These are phyloP conservation scores for Rhamnella rubrinervis DNA, from an alignment of 331 rosid genomes.

Conservation along the genomic window DNA sequence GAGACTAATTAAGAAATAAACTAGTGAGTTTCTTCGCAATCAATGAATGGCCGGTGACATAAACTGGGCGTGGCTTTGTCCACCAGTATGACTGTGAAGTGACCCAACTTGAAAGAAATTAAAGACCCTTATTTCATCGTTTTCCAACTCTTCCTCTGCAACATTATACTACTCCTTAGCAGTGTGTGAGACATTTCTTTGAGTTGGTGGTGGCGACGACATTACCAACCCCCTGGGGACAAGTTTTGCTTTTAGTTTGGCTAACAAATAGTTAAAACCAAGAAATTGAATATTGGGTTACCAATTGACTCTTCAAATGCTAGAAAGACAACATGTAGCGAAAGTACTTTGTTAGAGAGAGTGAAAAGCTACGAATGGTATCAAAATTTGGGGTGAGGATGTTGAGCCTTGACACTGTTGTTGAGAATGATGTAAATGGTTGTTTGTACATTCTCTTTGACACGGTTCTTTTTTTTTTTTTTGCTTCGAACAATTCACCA, in stretches of 20 bases:
- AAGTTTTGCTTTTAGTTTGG: too few species aligned
- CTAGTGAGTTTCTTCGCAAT: neutral
- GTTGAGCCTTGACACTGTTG: constrained; percentile 6
- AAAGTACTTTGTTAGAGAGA: neutral
- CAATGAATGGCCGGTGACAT: neutral
- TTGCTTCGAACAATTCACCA: neutral
- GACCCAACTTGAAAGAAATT: constrained; percentile 1
- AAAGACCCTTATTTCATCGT: constrained; percentile 8
- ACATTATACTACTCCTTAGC: too few species aligned
- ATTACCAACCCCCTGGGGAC: too few species aligned
- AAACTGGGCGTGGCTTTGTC: constrained; percentile 9
- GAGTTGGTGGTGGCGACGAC: too few species aligned
- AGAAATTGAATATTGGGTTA: neutral
- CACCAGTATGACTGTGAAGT: neutral
- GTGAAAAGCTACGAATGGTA: neutral
- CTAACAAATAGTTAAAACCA: neutral
- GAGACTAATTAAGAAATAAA: neutral
- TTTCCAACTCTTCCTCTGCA: neutral
- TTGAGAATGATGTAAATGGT: neutral
- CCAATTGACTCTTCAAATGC: constrained; percentile 2
- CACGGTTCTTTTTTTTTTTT: neutral
- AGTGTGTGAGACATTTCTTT: too few species aligned
- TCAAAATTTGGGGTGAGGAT: neutral
- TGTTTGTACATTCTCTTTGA: too few species aligned
- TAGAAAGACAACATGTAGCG: neutral